Evolutionary conservation across 2,329 filamentous ascomycete species (phyloP).

Genomic region (Bipolaris bicolor): DNA sequence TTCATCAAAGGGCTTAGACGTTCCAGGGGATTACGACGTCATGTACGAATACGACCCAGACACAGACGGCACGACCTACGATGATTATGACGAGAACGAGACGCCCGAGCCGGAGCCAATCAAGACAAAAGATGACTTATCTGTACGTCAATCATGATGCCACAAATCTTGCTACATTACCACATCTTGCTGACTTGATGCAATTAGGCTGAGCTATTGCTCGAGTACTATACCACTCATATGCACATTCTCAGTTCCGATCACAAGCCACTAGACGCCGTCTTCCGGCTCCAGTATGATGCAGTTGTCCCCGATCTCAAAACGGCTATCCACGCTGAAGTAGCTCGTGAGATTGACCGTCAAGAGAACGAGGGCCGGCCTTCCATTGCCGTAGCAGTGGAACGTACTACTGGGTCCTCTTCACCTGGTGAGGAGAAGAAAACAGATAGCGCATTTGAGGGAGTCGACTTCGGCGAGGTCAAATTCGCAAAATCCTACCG

Average conservation of each 20-base stretch:
- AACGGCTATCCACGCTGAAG: constrained; percentile 81
- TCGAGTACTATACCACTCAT: constrained; percentile 82
- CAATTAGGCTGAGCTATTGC: constrained; percentile 54
- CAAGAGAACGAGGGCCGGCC: constrained; percentile 91
- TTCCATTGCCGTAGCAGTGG: constrained; percentile 80
- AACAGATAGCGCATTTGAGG: constrained; percentile 55
- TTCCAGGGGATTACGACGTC: constrained; percentile 78
- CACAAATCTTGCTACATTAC: not conserved
- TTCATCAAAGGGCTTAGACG: constrained; percentile 76
- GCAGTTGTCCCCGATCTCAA: constrained; percentile 86
- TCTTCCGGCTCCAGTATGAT: constrained; percentile 85
- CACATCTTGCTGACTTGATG: not conserved
- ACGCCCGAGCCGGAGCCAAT: constrained; percentile 57
- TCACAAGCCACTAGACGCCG: constrained; percentile 86
- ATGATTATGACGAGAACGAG: constrained; percentile 42
- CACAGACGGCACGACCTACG: constrained; percentile 65
- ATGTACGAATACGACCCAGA: constrained; percentile 92
- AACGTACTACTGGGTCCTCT: constrained; percentile 53
- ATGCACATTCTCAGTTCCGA: constrained; percentile 91
- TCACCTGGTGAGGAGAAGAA: constrained; percentile 29
- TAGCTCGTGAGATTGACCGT: constrained; percentile 85
- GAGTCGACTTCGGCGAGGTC: constrained; percentile 80
- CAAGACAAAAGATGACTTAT: constrained; percentile 64
- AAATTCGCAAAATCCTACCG: constrained; percentile 70
- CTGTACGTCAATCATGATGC: constrained; percentile 24